Evolutionary conservation across 768 basidiomycete species (phyloP).

Genomic region (Cytidiella melzeri): DNA sequence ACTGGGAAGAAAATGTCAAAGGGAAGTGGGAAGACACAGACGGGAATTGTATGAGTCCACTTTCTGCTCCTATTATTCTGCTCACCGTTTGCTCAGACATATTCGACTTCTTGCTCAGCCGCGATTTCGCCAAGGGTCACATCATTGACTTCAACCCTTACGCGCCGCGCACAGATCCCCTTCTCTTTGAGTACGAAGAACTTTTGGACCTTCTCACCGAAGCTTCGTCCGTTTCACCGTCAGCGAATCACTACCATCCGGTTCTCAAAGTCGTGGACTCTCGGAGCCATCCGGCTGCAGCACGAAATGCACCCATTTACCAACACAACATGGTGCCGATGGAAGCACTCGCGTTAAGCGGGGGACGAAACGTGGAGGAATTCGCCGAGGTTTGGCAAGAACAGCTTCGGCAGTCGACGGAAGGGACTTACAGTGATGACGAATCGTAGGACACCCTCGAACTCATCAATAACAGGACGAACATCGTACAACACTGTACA

Average conservation of each 20-base stretch:
- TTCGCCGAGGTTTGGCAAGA: conserved; percentile 67
- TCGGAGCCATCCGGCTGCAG: conserved; percentile 60
- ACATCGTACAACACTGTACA: too few relatives aligned
- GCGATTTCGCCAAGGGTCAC: conserved; percentile 69
- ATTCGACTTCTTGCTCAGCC: conserved; percentile 84
- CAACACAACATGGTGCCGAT: conserved; percentile 91
- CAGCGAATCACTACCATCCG: conserved; percentile 17
- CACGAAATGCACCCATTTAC: conserved; percentile 61
- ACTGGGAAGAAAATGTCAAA: conserved; percentile 68
- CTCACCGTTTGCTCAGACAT: conserved; percentile 45
- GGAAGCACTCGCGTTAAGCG: conserved; percentile 77
- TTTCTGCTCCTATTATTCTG: not conserved
- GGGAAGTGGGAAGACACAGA: conserved; percentile 46
- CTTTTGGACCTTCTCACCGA: conserved; percentile 38
- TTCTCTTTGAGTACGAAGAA: conserved; percentile 81
- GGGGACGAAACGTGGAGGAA: conserved; percentile 62
- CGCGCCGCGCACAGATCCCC: conserved; percentile 76
- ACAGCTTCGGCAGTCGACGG: conserved; percentile 32
- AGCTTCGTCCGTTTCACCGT: conserved; percentile 13
- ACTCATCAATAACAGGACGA: too few relatives aligned
- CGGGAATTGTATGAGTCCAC: conserved; percentile 56
- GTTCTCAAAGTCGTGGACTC: conserved; percentile 69
- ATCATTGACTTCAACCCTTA: conserved; percentile 92
- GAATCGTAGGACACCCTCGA: too few relatives aligned
- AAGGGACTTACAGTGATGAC: too few relatives aligned